A percentile compares a stretch with the other conserved stretches of the same genome.
Conservation (phyloP, 495 filamentous ascomycete species). For the Cercophora sp. region DNA sequence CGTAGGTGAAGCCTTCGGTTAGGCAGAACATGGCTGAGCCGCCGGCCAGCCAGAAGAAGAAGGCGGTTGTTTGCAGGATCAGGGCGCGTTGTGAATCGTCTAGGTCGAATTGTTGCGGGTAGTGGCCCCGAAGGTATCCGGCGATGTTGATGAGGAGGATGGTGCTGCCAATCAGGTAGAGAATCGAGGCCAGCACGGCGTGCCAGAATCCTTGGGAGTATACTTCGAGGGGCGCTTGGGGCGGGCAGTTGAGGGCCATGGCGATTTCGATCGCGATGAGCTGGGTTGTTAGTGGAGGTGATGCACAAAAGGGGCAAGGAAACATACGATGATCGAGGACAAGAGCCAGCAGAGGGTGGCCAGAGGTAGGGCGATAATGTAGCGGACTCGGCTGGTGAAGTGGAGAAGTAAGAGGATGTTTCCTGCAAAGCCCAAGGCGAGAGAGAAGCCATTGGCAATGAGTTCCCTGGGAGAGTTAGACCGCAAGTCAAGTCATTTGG, state of each 20-base stretch:
- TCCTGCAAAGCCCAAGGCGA: slow-evolving; percentile 62
- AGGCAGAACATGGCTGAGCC: slow-evolving; percentile 60
- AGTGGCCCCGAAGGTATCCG: slow-evolving; percentile 72
- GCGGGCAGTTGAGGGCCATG: slow-evolving; percentile 59
- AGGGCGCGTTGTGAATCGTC: slow-evolving; percentile 72
- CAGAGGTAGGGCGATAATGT: slow-evolving; percentile 67
- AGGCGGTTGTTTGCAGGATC: slow-evolving; percentile 74
- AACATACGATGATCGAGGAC: slow-evolving; percentile 60
- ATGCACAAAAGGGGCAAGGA: neutral
- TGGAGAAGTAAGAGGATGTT: slow-evolving; percentile 74
- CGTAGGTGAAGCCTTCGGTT: slow-evolving; percentile 62
- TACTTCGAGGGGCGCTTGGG: slow-evolving; percentile 51
- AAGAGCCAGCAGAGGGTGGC: slow-evolving; percentile 68
- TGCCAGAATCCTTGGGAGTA: slow-evolving; percentile 79
- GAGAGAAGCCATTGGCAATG: slow-evolving; percentile 60
- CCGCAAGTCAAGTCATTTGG: neutral
- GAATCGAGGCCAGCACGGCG: slow-evolving; percentile 61
- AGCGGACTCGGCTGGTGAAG: slow-evolving; percentile 69
- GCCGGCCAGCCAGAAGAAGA: slow-evolving; percentile 66
- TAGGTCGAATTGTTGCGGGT: slow-evolving; percentile 69
- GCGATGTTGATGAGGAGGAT: slow-evolving; percentile 74
- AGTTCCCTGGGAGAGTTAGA: slow-evolving; percentile 30
- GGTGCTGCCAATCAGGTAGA: slow-evolving; percentile 61
- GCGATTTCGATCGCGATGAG: slow-evolving; percentile 57
- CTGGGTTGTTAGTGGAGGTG: slow-evolving; percentile 26